phyloP scores from a whole-genome alignment of 2,329 filamentous ascomycete species.

The Ophiostoma quercus region DNA sequence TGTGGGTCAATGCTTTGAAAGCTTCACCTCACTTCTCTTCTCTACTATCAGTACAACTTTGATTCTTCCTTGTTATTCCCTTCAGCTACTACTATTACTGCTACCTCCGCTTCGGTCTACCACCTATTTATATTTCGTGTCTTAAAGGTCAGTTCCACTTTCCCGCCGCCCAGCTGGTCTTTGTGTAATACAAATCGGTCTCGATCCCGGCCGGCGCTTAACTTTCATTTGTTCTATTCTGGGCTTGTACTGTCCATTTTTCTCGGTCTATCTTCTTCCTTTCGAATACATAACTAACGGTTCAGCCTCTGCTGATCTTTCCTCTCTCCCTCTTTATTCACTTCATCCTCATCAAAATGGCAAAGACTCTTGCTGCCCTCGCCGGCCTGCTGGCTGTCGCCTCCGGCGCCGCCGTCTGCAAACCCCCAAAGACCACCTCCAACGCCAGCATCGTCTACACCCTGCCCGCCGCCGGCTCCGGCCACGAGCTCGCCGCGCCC shows the following conservation, averaged over 20 bases:
- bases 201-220: constrained; percentile 16
- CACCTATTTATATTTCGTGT: neutral
- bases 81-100: neutral
- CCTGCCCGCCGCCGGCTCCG: neutral
- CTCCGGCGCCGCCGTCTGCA: neutral
- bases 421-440: neutral
- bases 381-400: neutral
- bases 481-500: constrained; percentile 41
- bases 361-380: neutral
- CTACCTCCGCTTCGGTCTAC: neutral
- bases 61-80: neutral
- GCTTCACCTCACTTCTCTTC: neutral
- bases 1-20: constrained; percentile 8
- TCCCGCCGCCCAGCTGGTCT: constrained; percentile 5
- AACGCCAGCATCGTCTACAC: constrained; percentile 9
- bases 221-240: constrained; percentile 5
- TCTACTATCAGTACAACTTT: neutral
- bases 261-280: neutral
- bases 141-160: constrained; percentile 13
- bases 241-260: neutral
- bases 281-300: neutral
- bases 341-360: neutral
- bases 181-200: constrained; percentile 10
- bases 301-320: constrained; percentile 10
- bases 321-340: neutral